Conservation (phyloP, 352 stramenopile species). For the Globisporangium polare region DNA sequence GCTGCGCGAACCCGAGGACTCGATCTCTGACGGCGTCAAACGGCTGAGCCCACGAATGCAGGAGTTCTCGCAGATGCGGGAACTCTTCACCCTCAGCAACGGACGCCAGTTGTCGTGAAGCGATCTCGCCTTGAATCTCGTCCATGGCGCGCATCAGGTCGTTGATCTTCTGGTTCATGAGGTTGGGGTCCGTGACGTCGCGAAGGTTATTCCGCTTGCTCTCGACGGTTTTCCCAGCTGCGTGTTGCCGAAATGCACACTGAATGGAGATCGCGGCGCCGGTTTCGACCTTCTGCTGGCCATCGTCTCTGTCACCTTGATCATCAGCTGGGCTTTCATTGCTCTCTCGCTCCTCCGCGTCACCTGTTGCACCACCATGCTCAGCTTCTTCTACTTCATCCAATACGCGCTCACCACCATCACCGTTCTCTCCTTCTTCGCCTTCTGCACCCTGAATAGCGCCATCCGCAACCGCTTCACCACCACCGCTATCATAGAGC, state of each 20-base stretch:
- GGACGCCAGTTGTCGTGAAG: slow-evolving; percentile 22
- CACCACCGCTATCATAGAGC: background rate
- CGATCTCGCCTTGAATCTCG: slow-evolving; percentile 43
- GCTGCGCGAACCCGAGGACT: slow-evolving; percentile 30
- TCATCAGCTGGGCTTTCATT: background rate
- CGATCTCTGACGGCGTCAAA: slow-evolving; percentile 30
- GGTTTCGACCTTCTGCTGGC: background rate
- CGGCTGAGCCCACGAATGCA: slow-evolving; percentile 24
- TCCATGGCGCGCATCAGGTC: slow-evolving; percentile 35
- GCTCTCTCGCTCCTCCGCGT: background rate
- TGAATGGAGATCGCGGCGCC: slow-evolving; percentile 39
- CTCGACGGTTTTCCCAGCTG: slow-evolving; percentile 26
- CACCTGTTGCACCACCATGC: background rate
- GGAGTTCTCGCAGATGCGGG: slow-evolving; percentile 30
- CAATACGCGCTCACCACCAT: background rate
- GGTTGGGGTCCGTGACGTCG: slow-evolving; percentile 22
- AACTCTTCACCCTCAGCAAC: slow-evolving; percentile 26
- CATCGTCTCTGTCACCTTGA: background rate
- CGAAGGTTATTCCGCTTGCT: slow-evolving; percentile 25
- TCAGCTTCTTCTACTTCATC: background rate
- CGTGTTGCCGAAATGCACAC: slow-evolving; percentile 39
- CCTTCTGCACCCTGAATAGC: background rate
- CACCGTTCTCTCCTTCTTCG: background rate
- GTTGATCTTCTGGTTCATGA: slow-evolving; percentile 34
- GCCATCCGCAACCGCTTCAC: background rate